Evolutionary conservation across 768 basidiomycete genomes (phyloP), one percentile per base, ranked within the genome.

Genomic region (Calocera viscosa): DNA sequence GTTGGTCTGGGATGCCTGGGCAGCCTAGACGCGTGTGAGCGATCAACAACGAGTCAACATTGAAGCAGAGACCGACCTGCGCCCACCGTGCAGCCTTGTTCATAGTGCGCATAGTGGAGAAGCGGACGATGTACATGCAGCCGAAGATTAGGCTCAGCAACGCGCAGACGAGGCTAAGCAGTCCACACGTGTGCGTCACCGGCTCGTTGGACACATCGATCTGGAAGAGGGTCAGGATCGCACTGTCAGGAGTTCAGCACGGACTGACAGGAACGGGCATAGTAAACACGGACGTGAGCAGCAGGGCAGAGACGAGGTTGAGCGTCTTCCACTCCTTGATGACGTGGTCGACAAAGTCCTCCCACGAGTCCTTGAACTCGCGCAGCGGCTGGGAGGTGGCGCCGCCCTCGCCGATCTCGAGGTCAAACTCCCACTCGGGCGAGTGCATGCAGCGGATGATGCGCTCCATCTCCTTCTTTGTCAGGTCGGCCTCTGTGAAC

Each of bases 401-500:
- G 12, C 41, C 38, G 41, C 24, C 24, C 35, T 65, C 34, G 16
- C 34, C 34, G 35, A 12, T 39, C n/a, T 38, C 64, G 64, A 64
- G 40, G 43, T 49, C 38, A n/a, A 53, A 66, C 26, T 66, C 38
- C 32, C 47, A 66, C 22, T 66, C 65, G 28, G 32, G 65, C 0
- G 65, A 66, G 24, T 49, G 65, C 39, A 73, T 2, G 75, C 73
- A 64, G 60, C 63, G 63, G 32, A 80, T 77, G 65, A 81, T 74
- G 5, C 76, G 73, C 67, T 78, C 75, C 1, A 91, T 82, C 72
- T 91, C 90, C 10, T 85, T 87, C 68, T 80, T 81, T 72, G 88
- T 88, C 64, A 91, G 82, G 65, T 91, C 86, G 1, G 89, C 89
- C 67, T 89, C 88, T 70, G 87, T 82, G 69, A 90, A 90, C 30